These are phyloP conservation scores for Tausonia pullulans DNA, from an alignment of 1,284 basidiomycete genomes.

Conservation along the genomic window DNA sequence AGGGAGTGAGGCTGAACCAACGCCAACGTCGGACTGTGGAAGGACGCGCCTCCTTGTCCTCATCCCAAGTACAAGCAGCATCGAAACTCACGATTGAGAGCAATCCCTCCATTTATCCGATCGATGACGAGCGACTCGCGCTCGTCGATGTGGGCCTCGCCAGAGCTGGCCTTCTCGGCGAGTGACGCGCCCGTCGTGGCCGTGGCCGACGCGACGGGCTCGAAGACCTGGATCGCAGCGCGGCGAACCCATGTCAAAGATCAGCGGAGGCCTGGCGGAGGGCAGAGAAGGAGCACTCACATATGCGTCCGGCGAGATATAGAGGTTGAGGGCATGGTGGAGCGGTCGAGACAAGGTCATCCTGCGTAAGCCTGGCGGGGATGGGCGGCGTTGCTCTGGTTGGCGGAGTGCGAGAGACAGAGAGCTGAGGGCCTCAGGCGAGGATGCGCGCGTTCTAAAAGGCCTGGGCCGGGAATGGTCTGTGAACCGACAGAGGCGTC, in stretches of 20 bases:
- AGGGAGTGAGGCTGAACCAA: too few species aligned
- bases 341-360: background rate
- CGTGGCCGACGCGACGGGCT: slow-evolving; percentile 27
- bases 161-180: slow-evolving; percentile 13
- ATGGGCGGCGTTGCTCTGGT: too few species aligned
- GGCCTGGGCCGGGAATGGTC: too few species aligned
- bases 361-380: too few species aligned
- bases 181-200: slow-evolving; percentile 9
- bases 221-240: slow-evolving; percentile 24
- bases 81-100: slow-evolving; percentile 31
- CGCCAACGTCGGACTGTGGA: too few species aligned
- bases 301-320: slow-evolving; percentile 15
- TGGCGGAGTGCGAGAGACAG: too few species aligned
- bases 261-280: slow-evolving; percentile 2
- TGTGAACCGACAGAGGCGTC: too few species aligned
- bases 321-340: slow-evolving; percentile 11
- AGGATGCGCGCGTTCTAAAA: too few species aligned
- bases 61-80: background rate
- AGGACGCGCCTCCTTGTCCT: background rate
- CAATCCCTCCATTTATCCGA: slow-evolving; percentile 32
- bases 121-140: slow-evolving; percentile 36
- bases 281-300: background rate
- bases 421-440: too few species aligned
- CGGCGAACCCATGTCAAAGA: background rate
- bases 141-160: slow-evolving; percentile 29